These are phyloP conservation scores for Boletus pseudopeckii DNA, from an alignment of 768 basidiomycete genomes.

Conservation along the genomic window DNA sequence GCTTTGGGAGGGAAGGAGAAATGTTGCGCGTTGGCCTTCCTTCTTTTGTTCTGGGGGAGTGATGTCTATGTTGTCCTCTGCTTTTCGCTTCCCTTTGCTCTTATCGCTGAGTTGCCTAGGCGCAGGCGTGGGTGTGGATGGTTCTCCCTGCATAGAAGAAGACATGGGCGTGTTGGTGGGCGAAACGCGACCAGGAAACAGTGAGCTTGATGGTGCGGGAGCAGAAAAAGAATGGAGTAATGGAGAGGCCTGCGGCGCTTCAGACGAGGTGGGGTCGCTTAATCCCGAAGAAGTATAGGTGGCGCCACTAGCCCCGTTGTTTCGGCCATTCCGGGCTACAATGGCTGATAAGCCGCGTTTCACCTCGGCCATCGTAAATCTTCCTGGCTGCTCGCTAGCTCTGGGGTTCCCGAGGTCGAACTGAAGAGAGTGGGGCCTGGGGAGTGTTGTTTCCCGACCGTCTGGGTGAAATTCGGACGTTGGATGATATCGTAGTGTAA, in stretches of 20 bases:
- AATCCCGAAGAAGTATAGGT: constrained; percentile 13
- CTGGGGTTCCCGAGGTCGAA: constrained; percentile 15
- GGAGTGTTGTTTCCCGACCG: constrained; percentile 10
- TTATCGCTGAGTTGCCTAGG: constrained; percentile 33
- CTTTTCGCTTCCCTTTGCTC: constrained; percentile 65
- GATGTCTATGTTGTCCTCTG: constrained; percentile 65
- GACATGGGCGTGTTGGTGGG: constrained; percentile 9
- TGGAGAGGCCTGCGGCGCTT: constrained; percentile 6
- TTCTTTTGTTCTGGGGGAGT: constrained; percentile 64
- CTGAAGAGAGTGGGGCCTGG: constrained; percentile 22
- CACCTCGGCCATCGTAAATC: constrained; percentile 17
- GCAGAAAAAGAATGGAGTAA: constrained; percentile 14
- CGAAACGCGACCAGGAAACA: constrained; percentile 12
- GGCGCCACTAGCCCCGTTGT: constrained; percentile 16
- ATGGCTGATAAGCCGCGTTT: constrained; percentile 28
- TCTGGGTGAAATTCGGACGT: constrained; percentile 6
- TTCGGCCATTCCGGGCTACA: constrained; percentile 14
- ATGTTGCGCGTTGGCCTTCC: constrained; percentile 52
- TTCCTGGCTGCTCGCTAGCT: constrained; percentile 9
- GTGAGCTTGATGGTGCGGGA: constrained; percentile 19
- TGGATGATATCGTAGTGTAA: background rate
- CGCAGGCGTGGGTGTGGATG: constrained; percentile 34
- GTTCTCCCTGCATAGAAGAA: constrained; percentile 18
- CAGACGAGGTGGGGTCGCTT: constrained; percentile 9
- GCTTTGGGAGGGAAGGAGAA: constrained; percentile 52